Base-by-base conservation (phyloP, 306 rosid species). In the Mimosa bimucronata region DNA sequence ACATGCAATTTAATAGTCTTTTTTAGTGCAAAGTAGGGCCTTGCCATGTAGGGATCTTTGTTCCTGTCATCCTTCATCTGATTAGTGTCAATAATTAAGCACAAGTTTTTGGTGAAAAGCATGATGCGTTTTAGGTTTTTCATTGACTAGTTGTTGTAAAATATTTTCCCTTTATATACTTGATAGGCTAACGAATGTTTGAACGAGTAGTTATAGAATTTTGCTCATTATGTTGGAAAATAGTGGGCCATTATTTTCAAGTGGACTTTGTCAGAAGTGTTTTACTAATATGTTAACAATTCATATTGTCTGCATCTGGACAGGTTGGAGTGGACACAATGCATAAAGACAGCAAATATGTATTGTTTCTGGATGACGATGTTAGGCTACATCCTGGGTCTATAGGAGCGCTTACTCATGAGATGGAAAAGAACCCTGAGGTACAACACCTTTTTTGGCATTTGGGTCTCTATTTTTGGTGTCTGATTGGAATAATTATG, bases 331-430 rank as follows among this genome's bases (percentile, higher is more conserved):
- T 96, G 81, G 97, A 93, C 84, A 75, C 80, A 79, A 96, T 96
- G 97, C 93, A 93, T 65, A 90, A 91, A 83, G 93, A 86, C 74
- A 89, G 80, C 86, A 96, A 93, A 78, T 96, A 93, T 88, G 92
- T 96, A 48, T 77, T 96, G 52, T 93, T 96, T 88, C 80, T 96
- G 87, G 99, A 93, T 86, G 99, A 96, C 41, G 99, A 96, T 78
- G 93, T 96, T 71, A 89, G 97, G 88, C 82, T 96, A 48, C 99
- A 96, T 88, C 99, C 99, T 77, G 99, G 99, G 75, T 84, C 99
- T 69, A 90, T 96, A 74, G 98, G 99, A 81, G 90, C 97, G 41
- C 90, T 96, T 61, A 80, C 91, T 41, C 38, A 78, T 38, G 98
- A 96, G 85, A 96, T 96, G 99, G 91, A 91, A 88, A 96, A 86